Evolutionary conservation across 345 rosid genomes (phyloP).

Genomic region (Hevea brasiliensis): DNA sequence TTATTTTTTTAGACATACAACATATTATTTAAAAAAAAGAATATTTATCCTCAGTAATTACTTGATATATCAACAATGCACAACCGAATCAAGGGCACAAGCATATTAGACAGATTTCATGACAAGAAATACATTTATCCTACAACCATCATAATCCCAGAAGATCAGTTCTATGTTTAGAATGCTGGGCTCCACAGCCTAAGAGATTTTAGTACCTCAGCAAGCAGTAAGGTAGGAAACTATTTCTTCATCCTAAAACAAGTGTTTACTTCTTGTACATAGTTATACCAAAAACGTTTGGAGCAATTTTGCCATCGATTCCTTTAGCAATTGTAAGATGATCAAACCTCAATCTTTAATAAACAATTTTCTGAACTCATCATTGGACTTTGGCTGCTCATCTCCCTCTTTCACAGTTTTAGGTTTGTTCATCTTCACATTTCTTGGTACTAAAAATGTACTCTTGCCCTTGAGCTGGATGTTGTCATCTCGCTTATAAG

Average conservation of each 20-base stretch:
- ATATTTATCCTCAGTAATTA: no score
- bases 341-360: slow-evolving; percentile 50
- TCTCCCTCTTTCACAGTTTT: slow-evolving; percentile 47
- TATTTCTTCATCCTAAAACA: not conserved
- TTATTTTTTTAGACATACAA: no score
- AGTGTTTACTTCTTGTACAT: not conserved
- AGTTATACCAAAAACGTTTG: not conserved
- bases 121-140: not conserved
- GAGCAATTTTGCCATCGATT: not conserved
- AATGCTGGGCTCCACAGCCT: not conserved
- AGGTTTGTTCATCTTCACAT: slow-evolving; percentile 49
- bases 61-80: no score
- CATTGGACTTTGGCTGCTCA: slow-evolving; percentile 72
- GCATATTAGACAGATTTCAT: not conserved
- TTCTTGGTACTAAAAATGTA: slow-evolving; percentile 76
- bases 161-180: not conserved
- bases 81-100: not conserved
- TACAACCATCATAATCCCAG: not conserved
- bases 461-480: slow-evolving; percentile 64
- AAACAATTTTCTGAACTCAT: slow-evolving; percentile 86
- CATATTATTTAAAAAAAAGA: no score
- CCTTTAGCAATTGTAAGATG: not conserved
- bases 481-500: slow-evolving; percentile 31
- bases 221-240: not conserved
- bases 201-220: no score